Base-by-base conservation (phyloP, 176 grass and related monocot species). In the Oryza coarctata region DNA sequence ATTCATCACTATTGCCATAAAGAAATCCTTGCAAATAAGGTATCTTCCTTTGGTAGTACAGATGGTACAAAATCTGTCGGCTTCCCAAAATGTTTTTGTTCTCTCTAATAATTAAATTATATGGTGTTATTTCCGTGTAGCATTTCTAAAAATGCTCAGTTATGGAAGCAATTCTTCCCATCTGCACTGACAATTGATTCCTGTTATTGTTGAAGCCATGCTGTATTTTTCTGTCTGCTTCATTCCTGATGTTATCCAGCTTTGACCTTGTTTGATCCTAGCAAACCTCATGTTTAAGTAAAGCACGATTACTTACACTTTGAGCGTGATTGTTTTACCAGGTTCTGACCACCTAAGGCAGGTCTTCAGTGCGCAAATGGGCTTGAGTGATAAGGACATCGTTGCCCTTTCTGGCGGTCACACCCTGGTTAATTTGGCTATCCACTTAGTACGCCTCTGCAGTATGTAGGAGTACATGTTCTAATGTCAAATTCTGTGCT, bases 371-470 rank as follows among this genome's bases (percentile, higher is more conserved):
- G 86, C 77, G 8, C 96, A 91, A 65, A 98, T 98, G 96, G 96
- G 96, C 17, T 84, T 98, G 84, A 95, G 90, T 32, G 96, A 98
- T 77, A 71, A 90, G 83, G 96, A 98, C 77, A 98, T 98, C 62
- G 96, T 98, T 88, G 96, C 80, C 9, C 93, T 98, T 29, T 98
- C 96, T 83, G 96, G 96, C 71, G 96, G 47, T 13, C 94, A 97
- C 86, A 97, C 94, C 17, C 82, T 97, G 91, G 94, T 97, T 78
- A 77, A 88, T 75, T 87, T 58, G 29, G 2, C 28, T 60, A 20
- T 78, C 1, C 2, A 5, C 22, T 35, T 3, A 49, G 50, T 58
- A 9, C 52, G 3, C 11, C 74, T 75, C 22, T 18, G 11, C 45
- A 6, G 33, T 77, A 20, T 66, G 6, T 55, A 55, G 50, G 6